Conservation (phyloP, 805 yeast species). For the Teunomyces gatunensis region DNA sequence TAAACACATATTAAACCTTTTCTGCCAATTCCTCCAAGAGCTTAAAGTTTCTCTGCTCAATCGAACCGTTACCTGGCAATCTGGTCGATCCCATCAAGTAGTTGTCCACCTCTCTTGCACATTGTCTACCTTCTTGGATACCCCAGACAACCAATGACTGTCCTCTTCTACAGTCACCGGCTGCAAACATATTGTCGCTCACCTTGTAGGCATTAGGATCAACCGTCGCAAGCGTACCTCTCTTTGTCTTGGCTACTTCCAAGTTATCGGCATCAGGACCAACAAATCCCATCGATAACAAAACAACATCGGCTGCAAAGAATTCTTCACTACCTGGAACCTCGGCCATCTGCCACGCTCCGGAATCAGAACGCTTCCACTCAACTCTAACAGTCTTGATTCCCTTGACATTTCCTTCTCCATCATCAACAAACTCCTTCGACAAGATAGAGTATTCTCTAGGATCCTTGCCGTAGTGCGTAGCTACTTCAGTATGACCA, state of each 20-base stretch:
- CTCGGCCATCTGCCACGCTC: conserved; percentile 99
- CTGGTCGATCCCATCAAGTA: conserved; percentile 74
- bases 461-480: conserved; percentile 95
- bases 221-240: conserved; percentile 78
- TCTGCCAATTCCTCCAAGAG: conserved; percentile 75
- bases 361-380: conserved; percentile 93
- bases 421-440: conserved; percentile 94
- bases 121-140: conserved; percentile 98
- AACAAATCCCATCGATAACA: conserved; percentile 94
- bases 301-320: conserved; percentile 91
- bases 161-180: conserved; percentile 99
- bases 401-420: conserved; percentile 90
- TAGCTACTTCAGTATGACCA: conserved; percentile 93
- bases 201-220: conserved; percentile 67
- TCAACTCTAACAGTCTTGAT: conserved; percentile 96
- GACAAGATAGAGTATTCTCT: conserved; percentile 95
- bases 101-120: conserved; percentile 90
- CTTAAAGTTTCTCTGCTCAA: conserved; percentile 79
- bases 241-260: conserved; percentile 63
- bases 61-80: conserved; percentile 92
- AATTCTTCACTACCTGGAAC: conserved; percentile 92
- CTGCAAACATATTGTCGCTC: conserved; percentile 76
- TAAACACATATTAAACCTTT: conserved; percentile 35
- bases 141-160: conserved; percentile 99
- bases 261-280: conserved; percentile 90